These are phyloP conservation scores for Actinomortierella wolfii DNA, from an alignment of 371 early-diverging fungal species.

Conservation along the genomic window DNA sequence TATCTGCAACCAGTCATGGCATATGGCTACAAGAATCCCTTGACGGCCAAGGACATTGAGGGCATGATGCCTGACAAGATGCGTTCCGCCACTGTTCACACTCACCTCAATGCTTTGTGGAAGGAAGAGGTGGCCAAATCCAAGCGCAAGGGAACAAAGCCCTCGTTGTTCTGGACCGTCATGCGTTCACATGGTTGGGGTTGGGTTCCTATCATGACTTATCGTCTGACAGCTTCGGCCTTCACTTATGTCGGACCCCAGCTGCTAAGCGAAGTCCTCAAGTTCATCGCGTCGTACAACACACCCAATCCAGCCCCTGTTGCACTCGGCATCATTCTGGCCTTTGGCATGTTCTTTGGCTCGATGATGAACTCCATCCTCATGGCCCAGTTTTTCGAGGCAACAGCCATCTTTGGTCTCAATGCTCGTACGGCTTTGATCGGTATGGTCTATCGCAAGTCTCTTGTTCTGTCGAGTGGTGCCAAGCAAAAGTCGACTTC, in stretches of 20 bases:
- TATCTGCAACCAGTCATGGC: constrained; percentile 33
- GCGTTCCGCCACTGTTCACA: constrained; percentile 14
- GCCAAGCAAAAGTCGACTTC: constrained; percentile 50
- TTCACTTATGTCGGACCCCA: constrained; percentile 24
- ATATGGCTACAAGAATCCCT: constrained; percentile 19
- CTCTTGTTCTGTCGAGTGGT: constrained; percentile 54
- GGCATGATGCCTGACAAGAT: constrained; percentile 30
- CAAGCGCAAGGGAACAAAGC: constrained; percentile 15
- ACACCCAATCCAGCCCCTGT: constrained; percentile 21
- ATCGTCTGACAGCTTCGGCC: constrained; percentile 27
- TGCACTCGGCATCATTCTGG: constrained; percentile 33
- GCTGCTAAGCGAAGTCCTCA: constrained; percentile 17
- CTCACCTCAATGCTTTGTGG: constrained; percentile 15
- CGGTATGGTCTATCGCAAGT: constrained; percentile 62
- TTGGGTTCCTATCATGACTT: constrained; percentile 27
- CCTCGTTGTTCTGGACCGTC: constrained; percentile 21
- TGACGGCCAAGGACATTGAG: constrained; percentile 21
- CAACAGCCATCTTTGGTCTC: constrained; percentile 49
- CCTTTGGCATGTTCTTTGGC: constrained; percentile 44
- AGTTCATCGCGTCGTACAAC: constrained; percentile 26
- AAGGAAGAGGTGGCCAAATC: constrained; percentile 15
- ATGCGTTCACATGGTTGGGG: constrained; percentile 10
- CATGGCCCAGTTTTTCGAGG: constrained; percentile 43
- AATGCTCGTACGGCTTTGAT: constrained; percentile 52
- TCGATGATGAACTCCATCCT: constrained; percentile 32